These are phyloP conservation scores for Grosmannia clavigera DNA, from an alignment of 2,329 filamentous ascomycete species.

Conservation along the genomic window DNA sequence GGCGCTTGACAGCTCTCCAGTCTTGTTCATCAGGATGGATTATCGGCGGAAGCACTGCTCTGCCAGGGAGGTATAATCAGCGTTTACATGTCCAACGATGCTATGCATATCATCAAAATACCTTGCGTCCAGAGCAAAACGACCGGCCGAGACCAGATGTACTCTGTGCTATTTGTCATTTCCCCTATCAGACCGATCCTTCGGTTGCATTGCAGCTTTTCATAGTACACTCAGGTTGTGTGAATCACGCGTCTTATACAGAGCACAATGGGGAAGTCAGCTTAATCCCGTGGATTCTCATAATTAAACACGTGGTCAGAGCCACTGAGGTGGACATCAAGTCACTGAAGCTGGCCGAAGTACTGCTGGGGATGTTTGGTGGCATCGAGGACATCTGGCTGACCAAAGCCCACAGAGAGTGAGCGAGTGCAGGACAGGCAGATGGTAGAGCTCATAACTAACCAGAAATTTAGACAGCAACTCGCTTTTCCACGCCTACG, in stretches of 20 bases:
- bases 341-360: background rate
- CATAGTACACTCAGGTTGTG: background rate
- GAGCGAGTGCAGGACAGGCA: background rate
- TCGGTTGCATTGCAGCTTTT: background rate
- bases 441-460: background rate
- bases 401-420: background rate
- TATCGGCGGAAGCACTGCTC: constrained; percentile 1
- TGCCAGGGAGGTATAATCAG: too few species aligned
- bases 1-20: background rate
- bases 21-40: background rate
- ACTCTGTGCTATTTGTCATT: background rate
- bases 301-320: background rate
- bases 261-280: background rate
- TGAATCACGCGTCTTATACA: background rate
- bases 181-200: background rate
- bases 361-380: background rate
- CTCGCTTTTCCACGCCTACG: background rate
- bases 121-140: background rate
- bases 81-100: too few species aligned
- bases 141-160: background rate
- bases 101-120: background rate
- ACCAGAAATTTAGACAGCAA: background rate
- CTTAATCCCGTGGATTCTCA: background rate
- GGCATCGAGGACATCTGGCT: background rate
- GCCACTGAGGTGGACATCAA: background rate